Evolutionary conservation across 1,284 basidiomycete species (phyloP), one percentile per base, ranked within the genome.

Genomic region (Ustilago curta): DNA sequence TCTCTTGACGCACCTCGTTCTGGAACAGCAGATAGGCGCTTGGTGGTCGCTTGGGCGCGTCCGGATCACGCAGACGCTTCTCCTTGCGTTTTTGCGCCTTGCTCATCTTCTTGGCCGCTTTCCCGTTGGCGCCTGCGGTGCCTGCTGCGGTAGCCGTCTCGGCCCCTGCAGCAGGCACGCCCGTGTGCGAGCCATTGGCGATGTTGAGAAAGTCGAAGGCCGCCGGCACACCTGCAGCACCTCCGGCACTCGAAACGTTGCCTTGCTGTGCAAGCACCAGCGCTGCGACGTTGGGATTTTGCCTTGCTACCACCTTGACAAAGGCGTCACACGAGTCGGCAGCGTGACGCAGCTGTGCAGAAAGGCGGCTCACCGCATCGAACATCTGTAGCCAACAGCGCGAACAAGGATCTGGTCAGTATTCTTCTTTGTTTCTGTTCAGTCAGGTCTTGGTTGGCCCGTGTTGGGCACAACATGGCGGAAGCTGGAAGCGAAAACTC

Each of bases 21-120:
- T 82, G 80, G 69, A 79, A 82, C 2, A 80, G 61, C n/a, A 82
- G 68, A 51, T 82, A 82, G 23, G 80, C 80, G 37, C 75, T 79
- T 21, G 80, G 77, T 16, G 80, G 80, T 25, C 80, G 67, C 63
- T 82, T 82, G 67, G 79, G 79, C 37, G 79, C 80, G 42, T 80
- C 71, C 3, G 79, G 80, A 49, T 81, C 80, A 16, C 76, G 71
- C 11, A 77, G 64, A 35, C 70, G 70, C 65, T 79, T 78, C 59
- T 77, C 68, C 42, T 64, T 70, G 57, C 73, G 75, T 43, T 67
- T 67, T 59, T 76, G 70, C 32, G 71, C 37, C 70, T 81, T 81
- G 63, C 63, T 72, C 51, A 76, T 29, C 64, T 69, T 70, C 69
- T 76, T 76, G 49, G 53, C 61, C 14, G 63, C 59, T 45, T 75